phyloP scores from a whole-genome alignment of 169 alveolate genomes.

The Cardiosporidium cionae region DNA sequence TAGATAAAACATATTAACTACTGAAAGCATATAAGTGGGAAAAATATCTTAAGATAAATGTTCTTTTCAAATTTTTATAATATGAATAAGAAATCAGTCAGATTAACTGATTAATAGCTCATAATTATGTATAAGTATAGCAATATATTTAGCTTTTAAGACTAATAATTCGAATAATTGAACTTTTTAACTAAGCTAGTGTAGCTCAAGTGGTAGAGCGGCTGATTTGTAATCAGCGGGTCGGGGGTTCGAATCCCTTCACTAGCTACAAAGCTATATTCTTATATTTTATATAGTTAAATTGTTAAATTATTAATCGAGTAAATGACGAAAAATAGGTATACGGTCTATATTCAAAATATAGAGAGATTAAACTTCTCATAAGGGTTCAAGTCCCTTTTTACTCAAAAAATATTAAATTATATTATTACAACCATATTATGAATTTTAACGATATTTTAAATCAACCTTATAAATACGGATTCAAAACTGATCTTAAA shows the following conservation, averaged over 20 bases:
- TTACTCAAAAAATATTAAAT: slow-evolving; percentile 86
- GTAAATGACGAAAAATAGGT: no score
- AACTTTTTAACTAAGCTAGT: not conserved
- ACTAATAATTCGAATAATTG: not conserved
- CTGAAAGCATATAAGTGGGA: not conserved
- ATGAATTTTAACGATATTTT: not conserved
- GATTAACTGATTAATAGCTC: not conserved
- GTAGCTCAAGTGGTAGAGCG: not conserved
- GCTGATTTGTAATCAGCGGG: not conserved
- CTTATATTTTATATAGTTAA: not conserved
- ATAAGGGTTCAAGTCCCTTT: no score
- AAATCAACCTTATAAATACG: not conserved
- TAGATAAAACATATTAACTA: not conserved
- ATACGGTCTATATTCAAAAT: no score
- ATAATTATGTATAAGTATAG: not conserved
- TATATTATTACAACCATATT: slow-evolving; percentile 42
- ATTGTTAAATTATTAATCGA: not conserved
- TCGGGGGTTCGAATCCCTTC: not conserved
- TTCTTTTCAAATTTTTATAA: not conserved
- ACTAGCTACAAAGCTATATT: not conserved
- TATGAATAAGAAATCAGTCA: not conserved
- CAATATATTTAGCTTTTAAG: not conserved
- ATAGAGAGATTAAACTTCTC: no score
- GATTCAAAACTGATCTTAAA: not conserved
- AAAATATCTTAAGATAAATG: not conserved